These are phyloP conservation scores for Petunia hybrid DNA, from an alignment of 305 asterid species.

Conservation along the genomic window DNA sequence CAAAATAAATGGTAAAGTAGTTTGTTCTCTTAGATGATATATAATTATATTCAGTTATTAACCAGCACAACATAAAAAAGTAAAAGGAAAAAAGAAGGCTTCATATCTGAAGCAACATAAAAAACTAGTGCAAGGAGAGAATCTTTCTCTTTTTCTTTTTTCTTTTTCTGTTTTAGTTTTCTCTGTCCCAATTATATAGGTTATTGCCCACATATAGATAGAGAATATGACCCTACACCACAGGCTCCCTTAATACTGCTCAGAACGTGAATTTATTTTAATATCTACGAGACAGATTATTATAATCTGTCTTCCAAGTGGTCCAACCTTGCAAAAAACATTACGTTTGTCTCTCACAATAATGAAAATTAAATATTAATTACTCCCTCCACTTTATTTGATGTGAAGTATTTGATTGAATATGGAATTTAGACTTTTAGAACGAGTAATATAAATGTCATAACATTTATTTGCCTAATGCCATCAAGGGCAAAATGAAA, in stretches of 20 bases:
- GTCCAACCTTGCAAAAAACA: constrained; percentile 28
- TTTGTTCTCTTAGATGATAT: no score
- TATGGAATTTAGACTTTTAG: no score
- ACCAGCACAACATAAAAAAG: background rate
- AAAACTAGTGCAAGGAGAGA: constrained; percentile 7
- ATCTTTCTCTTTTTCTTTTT: background rate
- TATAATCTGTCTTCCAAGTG: constrained; percentile 16
- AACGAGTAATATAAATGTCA: no score
- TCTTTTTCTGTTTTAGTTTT: constrained; percentile 8
- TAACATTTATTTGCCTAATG: no score
- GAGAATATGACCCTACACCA: constrained; percentile 26
- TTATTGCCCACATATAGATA: constrained; percentile 7
- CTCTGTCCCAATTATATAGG: background rate
- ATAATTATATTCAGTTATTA: background rate
- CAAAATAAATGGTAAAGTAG: background rate
- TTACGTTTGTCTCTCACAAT: background rate
- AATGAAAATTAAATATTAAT: constrained; percentile 4
- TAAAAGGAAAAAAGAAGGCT: background rate
- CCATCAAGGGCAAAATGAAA: no score
- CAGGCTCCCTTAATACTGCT: constrained; percentile 5
- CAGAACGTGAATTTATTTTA: constrained; percentile 17
- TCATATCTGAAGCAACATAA: background rate
- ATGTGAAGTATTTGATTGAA: no score
- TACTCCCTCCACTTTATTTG: no score
- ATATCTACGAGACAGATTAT: background rate